These are phyloP conservation scores for Odontarrhena argentea DNA, from an alignment of 345 rosid genomes.

Conservation along the genomic window DNA sequence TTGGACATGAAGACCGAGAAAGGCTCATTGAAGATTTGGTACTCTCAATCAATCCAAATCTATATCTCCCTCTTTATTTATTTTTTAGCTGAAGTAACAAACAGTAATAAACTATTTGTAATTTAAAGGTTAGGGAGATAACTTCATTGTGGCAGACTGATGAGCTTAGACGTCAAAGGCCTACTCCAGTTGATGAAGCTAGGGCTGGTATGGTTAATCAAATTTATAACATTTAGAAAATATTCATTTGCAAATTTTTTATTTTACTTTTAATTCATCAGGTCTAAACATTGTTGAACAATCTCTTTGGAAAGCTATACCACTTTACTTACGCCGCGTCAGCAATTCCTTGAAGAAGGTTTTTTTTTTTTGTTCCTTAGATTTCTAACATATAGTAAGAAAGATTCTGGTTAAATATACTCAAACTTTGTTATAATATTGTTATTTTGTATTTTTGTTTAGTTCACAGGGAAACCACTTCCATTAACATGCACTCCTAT, in stretches of 20 bases:
- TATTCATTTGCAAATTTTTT: too few relatives aligned
- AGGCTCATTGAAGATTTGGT: slow-evolving; percentile 95
- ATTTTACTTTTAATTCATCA: slow-evolving; percentile 25
- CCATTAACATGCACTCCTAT: slow-evolving; percentile 92
- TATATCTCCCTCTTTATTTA: not conserved
- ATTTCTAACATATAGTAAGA: not conserved
- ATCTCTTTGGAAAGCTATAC: slow-evolving; percentile 93
- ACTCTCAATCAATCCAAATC: slow-evolving; percentile 23
- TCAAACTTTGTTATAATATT: slow-evolving; percentile 13
- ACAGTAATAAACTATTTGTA: not conserved
- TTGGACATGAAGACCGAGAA: slow-evolving; percentile 89
- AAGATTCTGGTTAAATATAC: not conserved
- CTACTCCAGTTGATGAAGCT: slow-evolving; percentile 95
- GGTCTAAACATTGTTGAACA: slow-evolving; percentile 98
- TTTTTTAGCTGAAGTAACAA: not conserved
- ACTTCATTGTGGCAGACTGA: slow-evolving; percentile 95
- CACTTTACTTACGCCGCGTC: slow-evolving; percentile 90
- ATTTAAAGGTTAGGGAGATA: slow-evolving; percentile 78
- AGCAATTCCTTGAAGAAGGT: slow-evolving; percentile 92
- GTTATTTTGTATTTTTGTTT: slow-evolving; percentile 16
- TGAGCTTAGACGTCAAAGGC: slow-evolving; percentile 93
- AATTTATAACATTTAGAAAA: not conserved
- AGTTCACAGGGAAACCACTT: slow-evolving; percentile 86
- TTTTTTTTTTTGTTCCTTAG: slow-evolving; percentile 2
- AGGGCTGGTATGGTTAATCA: slow-evolving; percentile 64